Percentiles rank a stretch among this genome's conserved stretches.
These are phyloP conservation scores for Cordyceps cateniannulata DNA, from an alignment of 2,329 filamentous ascomycete genomes.

Conservation along the genomic window DNA sequence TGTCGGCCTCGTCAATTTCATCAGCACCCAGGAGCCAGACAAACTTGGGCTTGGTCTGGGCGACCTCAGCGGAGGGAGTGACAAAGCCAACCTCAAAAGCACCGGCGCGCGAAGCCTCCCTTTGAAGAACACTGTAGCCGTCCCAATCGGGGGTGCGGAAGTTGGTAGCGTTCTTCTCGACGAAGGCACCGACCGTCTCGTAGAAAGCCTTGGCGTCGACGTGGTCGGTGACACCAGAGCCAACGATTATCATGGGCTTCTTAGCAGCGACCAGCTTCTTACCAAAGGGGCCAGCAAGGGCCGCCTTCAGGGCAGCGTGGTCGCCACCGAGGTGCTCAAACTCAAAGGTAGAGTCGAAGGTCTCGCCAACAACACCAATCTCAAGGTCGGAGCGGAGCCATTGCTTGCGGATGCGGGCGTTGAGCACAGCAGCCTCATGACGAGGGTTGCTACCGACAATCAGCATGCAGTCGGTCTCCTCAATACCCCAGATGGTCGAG, in stretches of 20 bases:
- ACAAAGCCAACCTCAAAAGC: slow-evolving; percentile 96
- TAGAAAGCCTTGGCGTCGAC: slow-evolving; percentile 87
- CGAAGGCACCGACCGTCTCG: slow-evolving; percentile 81
- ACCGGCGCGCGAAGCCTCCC: slow-evolving; percentile 83
- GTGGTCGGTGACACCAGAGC: slow-evolving; percentile 87
- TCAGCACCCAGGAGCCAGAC: slow-evolving; percentile 95
- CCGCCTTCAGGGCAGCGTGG: slow-evolving; percentile 73
- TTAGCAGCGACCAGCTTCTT: slow-evolving; percentile 86
- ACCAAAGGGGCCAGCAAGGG: slow-evolving; percentile 79
- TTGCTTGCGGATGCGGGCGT: slow-evolving; percentile 95
- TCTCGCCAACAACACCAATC: slow-evolving; percentile 83
- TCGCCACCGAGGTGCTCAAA: slow-evolving; percentile 84
- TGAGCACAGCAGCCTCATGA: slow-evolving; percentile 90
- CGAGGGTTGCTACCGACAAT: slow-evolving; percentile 93
- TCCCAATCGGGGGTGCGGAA: slow-evolving; percentile 92
- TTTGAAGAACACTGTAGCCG: slow-evolving; percentile 94
- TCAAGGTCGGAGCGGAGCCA: slow-evolving; percentile 94
- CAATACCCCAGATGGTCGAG: slow-evolving; percentile 86
- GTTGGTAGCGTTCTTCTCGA: slow-evolving; percentile 85
- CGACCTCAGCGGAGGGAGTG: slow-evolving; percentile 72
- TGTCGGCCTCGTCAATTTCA: slow-evolving; percentile 76
- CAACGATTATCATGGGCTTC: slow-evolving; percentile 93
- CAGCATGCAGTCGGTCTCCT: slow-evolving; percentile 87
- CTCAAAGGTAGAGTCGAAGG: slow-evolving; percentile 91
- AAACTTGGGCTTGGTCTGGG: slow-evolving; percentile 84